Evolutionary conservation across 768 basidiomycete species (phyloP).

Genomic region (Leucosporidium scottii): DNA sequence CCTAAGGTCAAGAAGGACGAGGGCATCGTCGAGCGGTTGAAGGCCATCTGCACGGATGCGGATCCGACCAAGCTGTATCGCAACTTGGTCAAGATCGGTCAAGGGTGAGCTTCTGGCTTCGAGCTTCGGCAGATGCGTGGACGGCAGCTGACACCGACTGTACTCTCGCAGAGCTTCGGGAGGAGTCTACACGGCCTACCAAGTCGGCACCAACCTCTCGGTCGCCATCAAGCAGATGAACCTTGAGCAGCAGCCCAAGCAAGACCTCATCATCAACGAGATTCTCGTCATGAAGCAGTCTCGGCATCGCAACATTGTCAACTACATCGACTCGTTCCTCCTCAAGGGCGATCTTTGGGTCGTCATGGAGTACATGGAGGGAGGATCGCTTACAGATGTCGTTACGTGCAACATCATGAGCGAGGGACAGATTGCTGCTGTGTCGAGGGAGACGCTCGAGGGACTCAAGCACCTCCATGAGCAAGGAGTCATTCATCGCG

Average conservation of each 20-base stretch:
- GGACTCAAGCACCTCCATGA: conserved; percentile 90
- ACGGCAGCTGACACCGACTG: conserved; percentile 12
- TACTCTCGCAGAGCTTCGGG: conserved; percentile 68
- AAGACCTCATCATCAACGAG: conserved; percentile 99
- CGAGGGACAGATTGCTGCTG: conserved; percentile 96
- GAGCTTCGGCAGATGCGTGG: not conserved
- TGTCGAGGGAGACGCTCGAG: conserved; percentile 83
- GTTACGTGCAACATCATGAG: conserved; percentile 95
- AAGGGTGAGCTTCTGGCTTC: conserved; percentile 60
- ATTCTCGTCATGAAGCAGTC: conserved; percentile 98
- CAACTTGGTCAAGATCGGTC: conserved; percentile 91
- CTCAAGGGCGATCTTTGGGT: conserved; percentile 99
- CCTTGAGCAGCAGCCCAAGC: conserved; percentile 98
- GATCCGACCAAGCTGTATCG: conserved; percentile 92
- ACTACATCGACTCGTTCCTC: conserved; percentile 97
- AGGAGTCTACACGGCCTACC: conserved; percentile 96
- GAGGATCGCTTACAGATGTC: conserved; percentile 82
- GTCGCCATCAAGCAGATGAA: conserved; percentile 99
- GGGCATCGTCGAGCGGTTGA: conserved; percentile 82
- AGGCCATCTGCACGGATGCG: conserved; percentile 92
- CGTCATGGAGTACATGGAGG: conserved; percentile 62
- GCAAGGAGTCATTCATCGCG: conserved; percentile 95
- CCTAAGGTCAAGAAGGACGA: conserved; percentile 64
- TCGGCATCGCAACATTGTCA: conserved; percentile 85
- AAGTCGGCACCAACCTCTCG: conserved; percentile 84